Evolutionary conservation across 257 asterid genomes (phyloP), one percentile per base, ranked within the genome.

Genomic region (Rauvolfia tetraphylla): DNA sequence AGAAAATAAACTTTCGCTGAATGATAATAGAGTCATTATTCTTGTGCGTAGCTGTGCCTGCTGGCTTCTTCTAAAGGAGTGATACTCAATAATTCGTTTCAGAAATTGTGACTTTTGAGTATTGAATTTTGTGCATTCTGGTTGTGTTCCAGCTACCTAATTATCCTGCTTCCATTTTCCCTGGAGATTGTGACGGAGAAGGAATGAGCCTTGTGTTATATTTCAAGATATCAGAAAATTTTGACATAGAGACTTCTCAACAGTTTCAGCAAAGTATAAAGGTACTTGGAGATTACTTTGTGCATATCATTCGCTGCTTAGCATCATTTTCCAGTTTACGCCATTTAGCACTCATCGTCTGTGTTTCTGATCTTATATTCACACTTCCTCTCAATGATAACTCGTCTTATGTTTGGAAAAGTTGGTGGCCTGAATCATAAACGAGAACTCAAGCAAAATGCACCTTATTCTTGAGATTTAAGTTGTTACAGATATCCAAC

Each of bases 181-280:
- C 71, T 39, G 95, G 97, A 62, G 92, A 92, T 20, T 79, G 84
- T 27, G 98, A 94, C 29, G 98, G 98, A 12, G 95, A 91, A 72
- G 97, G 98, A 74, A 81, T 84, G 84, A 94, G 95, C 90, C 97
- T 94, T 58, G 96, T 94, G 0, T 20, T 92, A 33, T 92, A 92
- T 77, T 94, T 94, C 87, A 84, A 85, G 83, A 76, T 94, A 66
- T 85, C 91, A 0, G 90, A 90, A 58, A 81, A 83, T 84, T 94
- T 92, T 44, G 87, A 85, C 18, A 76, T 68, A 36, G 91, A 92
- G 54, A 82, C 81, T 78, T 79, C 91, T 75, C 74, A 84, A 2
- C 82, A 79, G 63, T 87, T 75, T 87, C 84, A 85, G 71, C 88
- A 90, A 71, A 80, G 89, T 49, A 79, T 94, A 75, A 88, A 92